phyloP scores from a whole-genome alignment of 2,329 filamentous ascomycete species.

The Lachnellula cervina region DNA sequence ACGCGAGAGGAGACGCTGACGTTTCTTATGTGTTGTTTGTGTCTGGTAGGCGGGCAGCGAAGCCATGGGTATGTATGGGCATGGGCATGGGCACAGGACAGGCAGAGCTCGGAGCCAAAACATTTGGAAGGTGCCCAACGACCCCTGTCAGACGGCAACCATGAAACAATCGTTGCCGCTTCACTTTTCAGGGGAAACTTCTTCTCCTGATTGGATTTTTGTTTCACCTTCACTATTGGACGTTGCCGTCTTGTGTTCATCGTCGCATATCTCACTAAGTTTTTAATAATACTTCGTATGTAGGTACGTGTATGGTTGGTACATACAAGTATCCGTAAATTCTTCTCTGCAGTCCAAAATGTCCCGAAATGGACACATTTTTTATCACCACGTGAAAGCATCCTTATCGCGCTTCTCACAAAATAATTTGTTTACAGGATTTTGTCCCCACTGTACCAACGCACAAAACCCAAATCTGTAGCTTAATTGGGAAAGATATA shows the following conservation, averaged over 20 bases:
- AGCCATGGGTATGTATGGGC: background rate
- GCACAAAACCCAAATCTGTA: background rate
- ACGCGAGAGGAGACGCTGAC: background rate
- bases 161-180: background rate
- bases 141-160: background rate
- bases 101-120: background rate
- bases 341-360: background rate
- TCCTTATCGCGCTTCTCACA: background rate
- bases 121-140: background rate
- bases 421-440: background rate
- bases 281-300: no score
- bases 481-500: background rate
- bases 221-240: background rate
- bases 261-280: no score
- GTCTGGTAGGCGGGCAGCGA: no score
- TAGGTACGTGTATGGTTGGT: no score
- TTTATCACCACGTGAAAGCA: background rate
- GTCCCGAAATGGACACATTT: background rate
- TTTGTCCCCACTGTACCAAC: background rate
- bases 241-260: no score
- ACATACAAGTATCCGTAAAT: no score
- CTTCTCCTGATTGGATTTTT: no score
- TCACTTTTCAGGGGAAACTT: no score
- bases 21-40: no score
- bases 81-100: background rate